A percentile compares a stretch with the other conserved stretches of the same genome.
These are phyloP conservation scores for Ustilago cynodontis DNA, from an alignment of 1,284 basidiomycete genomes.

Conservation along the genomic window DNA sequence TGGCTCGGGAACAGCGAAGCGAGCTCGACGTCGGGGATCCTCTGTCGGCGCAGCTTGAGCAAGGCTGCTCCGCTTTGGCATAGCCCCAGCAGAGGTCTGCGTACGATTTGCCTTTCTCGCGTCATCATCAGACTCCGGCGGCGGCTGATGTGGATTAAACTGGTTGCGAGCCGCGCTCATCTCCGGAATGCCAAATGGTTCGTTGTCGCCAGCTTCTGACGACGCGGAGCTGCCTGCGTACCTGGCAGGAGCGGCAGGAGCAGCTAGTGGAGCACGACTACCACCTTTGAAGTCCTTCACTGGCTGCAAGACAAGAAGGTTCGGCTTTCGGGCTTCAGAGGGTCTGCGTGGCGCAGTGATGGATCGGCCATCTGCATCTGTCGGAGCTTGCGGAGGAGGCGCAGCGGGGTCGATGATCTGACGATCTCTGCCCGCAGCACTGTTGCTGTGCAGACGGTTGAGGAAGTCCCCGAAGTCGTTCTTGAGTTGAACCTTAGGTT, in stretches of 20 bases:
- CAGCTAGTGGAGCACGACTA: constrained; percentile 15
- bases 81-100: neutral
- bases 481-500: constrained; percentile 30
- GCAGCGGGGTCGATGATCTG: neutral
- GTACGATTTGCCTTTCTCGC: neutral
- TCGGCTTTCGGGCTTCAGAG: constrained; percentile 27
- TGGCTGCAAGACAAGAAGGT: constrained; percentile 28
- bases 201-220: constrained; percentile 27
- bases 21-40: constrained; percentile 31
- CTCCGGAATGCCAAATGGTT: constrained; percentile 36
- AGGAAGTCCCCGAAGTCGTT: constrained; percentile 28
- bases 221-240: constrained; percentile 18
- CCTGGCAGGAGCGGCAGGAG: neutral
- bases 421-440: neutral
- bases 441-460: constrained; percentile 8
- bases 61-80: constrained; percentile 2
- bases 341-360: constrained; percentile 18
- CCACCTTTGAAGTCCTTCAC: constrained; percentile 35
- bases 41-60: neutral
- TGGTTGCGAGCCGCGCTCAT: constrained; percentile 34
- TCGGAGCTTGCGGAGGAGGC: constrained; percentile 13
- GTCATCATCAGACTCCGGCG: constrained; percentile 19
- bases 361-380: constrained; percentile 14
- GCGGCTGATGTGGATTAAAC: constrained; percentile 38
- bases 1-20: neutral